A percentile compares a stretch with the other conserved stretches of the same genome.
These are phyloP conservation scores for Podospora tetraspora DNA, from an alignment of 495 filamentous ascomycete species.

Conservation along the genomic window DNA sequence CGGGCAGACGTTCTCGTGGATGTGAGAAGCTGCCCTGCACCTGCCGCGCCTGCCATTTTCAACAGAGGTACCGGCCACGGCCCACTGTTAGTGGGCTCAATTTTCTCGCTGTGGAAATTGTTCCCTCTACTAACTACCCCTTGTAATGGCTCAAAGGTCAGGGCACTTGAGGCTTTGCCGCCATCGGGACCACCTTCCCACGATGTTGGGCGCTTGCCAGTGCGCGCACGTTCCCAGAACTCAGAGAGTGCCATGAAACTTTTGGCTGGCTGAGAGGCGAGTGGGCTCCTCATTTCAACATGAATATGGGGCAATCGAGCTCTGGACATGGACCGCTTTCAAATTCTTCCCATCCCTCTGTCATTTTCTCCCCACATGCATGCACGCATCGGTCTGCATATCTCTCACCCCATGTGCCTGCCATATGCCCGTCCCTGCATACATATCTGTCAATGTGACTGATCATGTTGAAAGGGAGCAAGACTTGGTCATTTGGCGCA, in stretches of 20 bases:
- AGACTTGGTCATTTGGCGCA: neutral
- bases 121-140: neutral
- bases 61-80: neutral
- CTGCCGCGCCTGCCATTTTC: neutral
- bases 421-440: neutral
- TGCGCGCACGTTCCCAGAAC: neutral
- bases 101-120: neutral
- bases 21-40: neutral
- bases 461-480: neutral
- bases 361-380: neutral
- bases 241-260: neutral
- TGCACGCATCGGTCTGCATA: neutral
- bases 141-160: neutral
- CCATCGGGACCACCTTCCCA: neutral
- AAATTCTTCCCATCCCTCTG: neutral
- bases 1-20: neutral
- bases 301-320: neutral
- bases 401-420: neutral
- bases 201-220: neutral
- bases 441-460: neutral
- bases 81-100: neutral
- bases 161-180: neutral
- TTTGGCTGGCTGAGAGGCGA: neutral
- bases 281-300: neutral
- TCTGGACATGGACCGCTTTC: neutral